Percentiles rank a stretch among this genome's conserved stretches.
Conservation (phyloP, 139 green algal species). For the Picochlorum sp. region DNA sequence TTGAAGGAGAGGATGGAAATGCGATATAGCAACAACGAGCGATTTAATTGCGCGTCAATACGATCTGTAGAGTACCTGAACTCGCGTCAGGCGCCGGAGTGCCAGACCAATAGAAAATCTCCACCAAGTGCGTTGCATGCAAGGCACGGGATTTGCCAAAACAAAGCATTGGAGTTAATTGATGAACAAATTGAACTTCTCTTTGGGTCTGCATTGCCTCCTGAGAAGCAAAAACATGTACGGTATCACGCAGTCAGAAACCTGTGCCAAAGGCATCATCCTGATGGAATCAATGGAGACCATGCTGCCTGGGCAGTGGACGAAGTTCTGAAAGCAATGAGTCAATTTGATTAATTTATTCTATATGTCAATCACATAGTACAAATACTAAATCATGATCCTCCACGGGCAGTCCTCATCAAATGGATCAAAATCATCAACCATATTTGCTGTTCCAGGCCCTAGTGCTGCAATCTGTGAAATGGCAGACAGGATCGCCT, state of each 20-base stretch:
- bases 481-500: conserved; percentile 11
- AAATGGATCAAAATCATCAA: background rate
- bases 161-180: too few species aligned
- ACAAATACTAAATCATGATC: background rate
- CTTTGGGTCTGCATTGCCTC: too few species aligned
- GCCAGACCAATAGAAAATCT: too few species aligned
- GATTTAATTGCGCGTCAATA: background rate
- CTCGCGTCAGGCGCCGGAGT: background rate
- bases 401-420: too few species aligned
- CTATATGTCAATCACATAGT: background rate
- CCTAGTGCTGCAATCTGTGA: conserved; percentile 3
- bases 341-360: background rate
- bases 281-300: too few species aligned
- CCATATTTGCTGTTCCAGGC: background rate
- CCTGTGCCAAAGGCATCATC: too few species aligned
- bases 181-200: too few species aligned
- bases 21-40: background rate
- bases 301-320: too few species aligned
- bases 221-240: too few species aligned
- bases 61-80: background rate
- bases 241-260: too few species aligned
- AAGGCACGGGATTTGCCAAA: too few species aligned
- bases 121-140: too few species aligned
- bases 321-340: background rate
- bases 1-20: background rate